Conservation (phyloP, 2,329 filamentous ascomycete genomes). For the Aschersonia sp. region DNA sequence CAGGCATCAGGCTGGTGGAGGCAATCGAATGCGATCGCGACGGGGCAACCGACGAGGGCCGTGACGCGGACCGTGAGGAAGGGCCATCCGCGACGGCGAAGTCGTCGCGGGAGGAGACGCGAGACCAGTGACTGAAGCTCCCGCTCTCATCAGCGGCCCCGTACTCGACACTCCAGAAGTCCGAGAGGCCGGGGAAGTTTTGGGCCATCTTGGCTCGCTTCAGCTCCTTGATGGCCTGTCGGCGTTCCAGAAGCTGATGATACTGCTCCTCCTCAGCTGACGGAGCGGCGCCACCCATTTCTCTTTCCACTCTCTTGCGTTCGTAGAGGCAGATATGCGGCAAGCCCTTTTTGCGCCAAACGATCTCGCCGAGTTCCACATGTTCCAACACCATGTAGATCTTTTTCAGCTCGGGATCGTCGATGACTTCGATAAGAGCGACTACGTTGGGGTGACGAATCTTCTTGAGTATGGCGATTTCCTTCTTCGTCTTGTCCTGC, state of each 20-base stretch:
- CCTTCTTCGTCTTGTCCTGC: slow-evolving; percentile 76
- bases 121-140: slow-evolving; percentile 22
- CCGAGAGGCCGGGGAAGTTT: slow-evolving; percentile 36
- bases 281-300: slow-evolving; percentile 46
- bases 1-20: slow-evolving; percentile 17
- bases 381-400: slow-evolving; percentile 97
- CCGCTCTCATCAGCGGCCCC: slow-evolving; percentile 44
- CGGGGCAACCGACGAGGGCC: slow-evolving; percentile 29
- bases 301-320: slow-evolving; percentile 63
- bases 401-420: slow-evolving; percentile 90
- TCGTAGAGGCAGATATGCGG: slow-evolving; percentile 75
- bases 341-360: slow-evolving; percentile 82
- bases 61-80: slow-evolving; percentile 22
- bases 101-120: slow-evolving; percentile 26
- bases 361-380: slow-evolving; percentile 84
- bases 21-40: slow-evolving; percentile 32
- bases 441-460: slow-evolving; percentile 96
- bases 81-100: slow-evolving; percentile 20
- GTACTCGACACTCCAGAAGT: slow-evolving; percentile 77
- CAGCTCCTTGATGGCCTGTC: slow-evolving; percentile 40
- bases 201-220: slow-evolving; percentile 41
- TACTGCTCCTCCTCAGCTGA: slow-evolving; percentile 47
- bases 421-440: slow-evolving; percentile 88
- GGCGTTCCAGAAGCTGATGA: slow-evolving; percentile 42
- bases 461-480: slow-evolving; percentile 97